Base-by-base conservation (phyloP, 139 green algal genomes). In the Diplosphaera chodatii region DNA sequence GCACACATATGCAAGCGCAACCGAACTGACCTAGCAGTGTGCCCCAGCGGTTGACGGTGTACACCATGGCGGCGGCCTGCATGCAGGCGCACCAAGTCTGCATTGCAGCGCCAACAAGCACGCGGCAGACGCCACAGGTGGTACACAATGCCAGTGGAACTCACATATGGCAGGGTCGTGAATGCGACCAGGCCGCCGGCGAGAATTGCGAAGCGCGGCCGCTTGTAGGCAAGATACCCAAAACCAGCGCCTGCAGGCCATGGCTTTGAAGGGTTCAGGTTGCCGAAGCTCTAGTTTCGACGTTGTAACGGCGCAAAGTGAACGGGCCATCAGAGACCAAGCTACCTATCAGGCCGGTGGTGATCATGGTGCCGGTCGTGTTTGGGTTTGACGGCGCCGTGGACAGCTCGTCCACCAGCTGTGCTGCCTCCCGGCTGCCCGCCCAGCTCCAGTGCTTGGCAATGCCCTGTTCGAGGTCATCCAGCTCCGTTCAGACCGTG, bases 391-490 rank as follows among this genome's bases (percentile, higher is more conserved):
- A 25, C 8, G 48, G 48, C 48, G 48, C 48, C 13, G 48, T 59
- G 48, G 13, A n/a, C 48, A 59, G 48, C 34, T 63, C 37, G 4
- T 69, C 16, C 5, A 30, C 68, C 34, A 15, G 5, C 22, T 18
- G 4, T 41, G 68, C 68, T 16, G 37, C 37, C 32, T 74, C 15
- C 22, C 15, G 32, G 6, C 28, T 70, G 55, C 71, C 71, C 20
- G 71, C 71, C 16, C 28, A 32, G 22, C 20, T 2, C 71, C 71
- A 77, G 21, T 41, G 34, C 16, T 37, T 32, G 23, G 20, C 3
- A 25, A 77, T 77, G 27, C 71, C 71, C 22, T 55, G 68, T 37
- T n/a, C n/a, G n/a, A n/a, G n/a, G n/a, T n/a, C n/a, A n/a, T n/a
- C n/a, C n/a, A n/a, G n/a, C n/a, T n/a, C n/a, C n/a, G n/a, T n/a